Conservation (phyloP, 2,329 filamentous ascomycete genomes). For the Aspergillus alliaceus region DNA sequence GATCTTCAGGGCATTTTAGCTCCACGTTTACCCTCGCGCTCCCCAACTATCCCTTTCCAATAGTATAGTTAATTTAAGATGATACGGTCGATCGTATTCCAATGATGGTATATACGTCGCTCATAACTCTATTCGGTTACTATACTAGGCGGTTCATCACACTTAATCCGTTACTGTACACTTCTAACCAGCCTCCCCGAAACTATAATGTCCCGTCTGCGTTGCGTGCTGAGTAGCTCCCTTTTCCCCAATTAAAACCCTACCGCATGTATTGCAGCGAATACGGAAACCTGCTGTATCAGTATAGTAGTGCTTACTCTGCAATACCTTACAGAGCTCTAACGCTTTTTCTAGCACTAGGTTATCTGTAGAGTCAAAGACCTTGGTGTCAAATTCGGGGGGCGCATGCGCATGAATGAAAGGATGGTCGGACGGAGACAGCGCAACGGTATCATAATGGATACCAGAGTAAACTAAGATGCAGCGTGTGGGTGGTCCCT, state of each 20-base stretch:
- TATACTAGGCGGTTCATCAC: neutral
- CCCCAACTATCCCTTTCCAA: too few relatives aligned
- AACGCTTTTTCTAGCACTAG: constrained; percentile 61
- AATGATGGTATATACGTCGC: neutral
- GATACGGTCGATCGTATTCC: neutral
- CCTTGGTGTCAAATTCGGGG: constrained; percentile 75
- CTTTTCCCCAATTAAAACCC: constrained; percentile 45
- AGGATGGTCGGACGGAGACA: constrained; percentile 63
- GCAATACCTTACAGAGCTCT: constrained; percentile 65
- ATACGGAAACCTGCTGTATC: constrained; percentile 80
- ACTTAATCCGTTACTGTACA: neutral
- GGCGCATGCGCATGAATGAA: constrained; percentile 58
- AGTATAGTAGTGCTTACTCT: constrained; percentile 78
- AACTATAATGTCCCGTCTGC: constrained; percentile 50
- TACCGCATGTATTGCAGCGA: constrained; percentile 65
- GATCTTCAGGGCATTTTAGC: too few relatives aligned
- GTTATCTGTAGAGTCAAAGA: constrained; percentile 63
- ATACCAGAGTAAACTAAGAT: constrained; percentile 89
- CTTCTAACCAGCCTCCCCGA: constrained; percentile 45
- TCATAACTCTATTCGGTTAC: neutral
- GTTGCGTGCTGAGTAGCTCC: constrained; percentile 49
- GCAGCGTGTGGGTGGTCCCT: constrained; percentile 67
- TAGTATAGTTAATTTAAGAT: too few relatives aligned
- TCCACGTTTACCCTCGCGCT: too few relatives aligned
- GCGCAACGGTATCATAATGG: constrained; percentile 87